Conservation (phyloP, 2,329 filamentous ascomycete species). For the Pseudogymnoascus sp. region DNA sequence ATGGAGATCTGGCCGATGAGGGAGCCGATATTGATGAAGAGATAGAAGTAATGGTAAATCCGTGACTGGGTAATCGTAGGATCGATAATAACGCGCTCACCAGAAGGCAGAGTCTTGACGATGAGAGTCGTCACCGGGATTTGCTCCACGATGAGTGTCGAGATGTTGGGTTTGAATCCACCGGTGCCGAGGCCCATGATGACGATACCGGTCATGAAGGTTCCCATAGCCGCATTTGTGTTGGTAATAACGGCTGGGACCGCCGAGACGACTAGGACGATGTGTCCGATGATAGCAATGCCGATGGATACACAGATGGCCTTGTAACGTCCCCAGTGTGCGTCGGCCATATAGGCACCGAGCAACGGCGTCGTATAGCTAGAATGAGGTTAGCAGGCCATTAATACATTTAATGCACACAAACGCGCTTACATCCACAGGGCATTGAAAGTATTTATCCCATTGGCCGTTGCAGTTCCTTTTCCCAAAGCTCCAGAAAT, state of each 20-base stretch:
- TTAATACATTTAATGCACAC: too few relatives aligned
- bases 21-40: conserved; percentile 46
- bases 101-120: conserved; percentile 21
- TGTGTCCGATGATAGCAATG: conserved; percentile 42
- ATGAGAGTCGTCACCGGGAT: conserved; percentile 21
- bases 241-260: conserved; percentile 37
- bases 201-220: conserved; percentile 43
- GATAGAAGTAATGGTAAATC: conserved; percentile 37
- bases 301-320: conserved; percentile 44
- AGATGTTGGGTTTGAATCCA: conserved; percentile 35
- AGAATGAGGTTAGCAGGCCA: too few relatives aligned
- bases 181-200: conserved; percentile 38
- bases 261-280: conserved; percentile 45
- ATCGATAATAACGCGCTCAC: conserved; percentile 28
- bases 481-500: conserved; percentile 35
- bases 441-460: conserved; percentile 34
- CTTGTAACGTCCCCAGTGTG: conserved; percentile 52
- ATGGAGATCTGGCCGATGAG: conserved; percentile 34
- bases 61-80: conserved; percentile 27
- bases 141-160: conserved; percentile 28
- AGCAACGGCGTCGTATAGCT: conserved; percentile 33
- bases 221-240: conserved; percentile 36
- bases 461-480: conserved; percentile 41
- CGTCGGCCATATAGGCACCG: conserved; percentile 47
- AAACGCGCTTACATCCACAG: conserved; percentile 26